Percentiles rank a stretch among this genome's conserved stretches.
Evolutionary conservation across 352 stramenopile species (phyloP).

Genomic region (Globisporangium parvum): DNA sequence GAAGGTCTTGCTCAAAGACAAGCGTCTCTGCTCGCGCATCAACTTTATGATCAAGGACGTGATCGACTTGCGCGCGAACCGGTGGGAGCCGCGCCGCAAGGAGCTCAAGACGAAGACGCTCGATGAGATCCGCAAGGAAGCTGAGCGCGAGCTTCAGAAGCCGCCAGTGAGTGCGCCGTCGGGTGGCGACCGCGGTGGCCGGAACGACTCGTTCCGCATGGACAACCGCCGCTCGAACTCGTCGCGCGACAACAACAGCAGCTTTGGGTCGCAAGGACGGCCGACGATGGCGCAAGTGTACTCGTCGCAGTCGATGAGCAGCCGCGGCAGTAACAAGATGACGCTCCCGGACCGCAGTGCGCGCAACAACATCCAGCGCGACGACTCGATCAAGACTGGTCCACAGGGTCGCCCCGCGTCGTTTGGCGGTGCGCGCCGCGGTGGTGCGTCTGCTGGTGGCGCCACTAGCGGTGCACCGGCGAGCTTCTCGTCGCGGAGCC

Average conservation of each 20-base stretch:
- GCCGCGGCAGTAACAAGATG: conserved; percentile 35
- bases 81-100: conserved; percentile 91
- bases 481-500: conserved; percentile 22
- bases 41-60: conserved; percentile 96
- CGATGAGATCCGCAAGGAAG: conserved; percentile 93
- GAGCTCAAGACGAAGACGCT: conserved; percentile 94
- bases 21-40: conserved; percentile 84
- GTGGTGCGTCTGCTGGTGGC: conserved; percentile 11
- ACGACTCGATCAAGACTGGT: conserved; percentile 59
- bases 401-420: conserved; percentile 43
- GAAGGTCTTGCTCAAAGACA: conserved; percentile 79
- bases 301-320: conserved; percentile 47
- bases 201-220: conserved; percentile 22
- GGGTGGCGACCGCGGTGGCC: conserved; percentile 17
- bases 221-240: conserved; percentile 42
- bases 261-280: conserved; percentile 25
- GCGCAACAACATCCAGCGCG: conserved; percentile 36
- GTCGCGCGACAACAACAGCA: conserved; percentile 33
- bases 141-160: conserved; percentile 75
- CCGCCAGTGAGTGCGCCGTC: conserved; percentile 45
- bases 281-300: conserved; percentile 57
- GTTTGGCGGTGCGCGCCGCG: conserved; percentile 23
- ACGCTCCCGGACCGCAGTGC: conserved; percentile 23
- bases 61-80: conserved; percentile 89
- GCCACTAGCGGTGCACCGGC: conserved; percentile 24